Base-by-base conservation (phyloP, 1,284 basidiomycete genomes). In the Rhodotorula sp. region DNA sequence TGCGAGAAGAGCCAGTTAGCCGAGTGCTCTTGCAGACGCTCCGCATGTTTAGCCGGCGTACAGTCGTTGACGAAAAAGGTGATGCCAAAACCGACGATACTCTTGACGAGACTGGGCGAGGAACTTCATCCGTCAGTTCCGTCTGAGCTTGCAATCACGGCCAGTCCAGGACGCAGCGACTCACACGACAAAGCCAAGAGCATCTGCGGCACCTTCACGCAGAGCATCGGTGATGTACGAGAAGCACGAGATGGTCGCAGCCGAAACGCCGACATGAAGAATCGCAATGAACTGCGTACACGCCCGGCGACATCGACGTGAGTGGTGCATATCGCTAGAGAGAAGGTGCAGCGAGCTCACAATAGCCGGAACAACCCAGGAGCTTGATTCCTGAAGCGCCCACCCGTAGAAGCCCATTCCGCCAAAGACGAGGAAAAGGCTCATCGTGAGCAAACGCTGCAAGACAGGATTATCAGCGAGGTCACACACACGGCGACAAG, bases 11-110 rank as follows among this genome's bases (percentile, higher is more conserved):
- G 26, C 45, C 26, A 31, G 45, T 12, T 6, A 16, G 16, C 8
- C 7, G 16, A 10, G 45, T 7, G 26, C 47, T 19, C 10, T n/a
- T 12, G n/a, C 14, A 7, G 45, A 49, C 3, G 79, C 55, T 78
- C 72, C 45, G 34, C 34, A 38, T 38, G 28, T 38, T 38, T 10
- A 5, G 34, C 34, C 34, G 34, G 84, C 79, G 80, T 43, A 66
- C 84, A 83, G 55, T 82, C 82, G 71, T 84, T 84, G 4, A 83
- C 82, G 71, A 84, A 84, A 77, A 83, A 84, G 19, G 82, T 83
- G 66, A 84, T 82, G 1, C 81, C 82, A 69, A 84, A 85, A 26
- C 83, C 79, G 56, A 85, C 81, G 77, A 84, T 80, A 68, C 83
- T 83, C 76, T 85, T 84, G 62, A 78, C 75, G 70, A 84, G 60